Evolutionary conservation across 495 filamentous ascomycete genomes (phyloP), one percentile per base, ranked within the genome.

Genomic region (Aspergillus bertholletiae): DNA sequence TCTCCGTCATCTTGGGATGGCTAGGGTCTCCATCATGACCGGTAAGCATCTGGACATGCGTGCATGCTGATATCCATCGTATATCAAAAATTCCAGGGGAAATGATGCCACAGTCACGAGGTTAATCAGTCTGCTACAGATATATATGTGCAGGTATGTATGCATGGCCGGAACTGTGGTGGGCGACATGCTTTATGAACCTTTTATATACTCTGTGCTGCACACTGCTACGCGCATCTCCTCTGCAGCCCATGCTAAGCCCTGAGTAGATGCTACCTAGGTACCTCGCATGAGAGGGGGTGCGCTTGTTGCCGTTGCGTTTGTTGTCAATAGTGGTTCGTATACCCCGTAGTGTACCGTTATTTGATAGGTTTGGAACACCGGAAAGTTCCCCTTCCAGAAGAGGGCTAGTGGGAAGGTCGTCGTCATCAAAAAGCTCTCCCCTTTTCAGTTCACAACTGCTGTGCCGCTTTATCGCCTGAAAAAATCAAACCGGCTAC

Each of bases 361-460:
- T 32, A 12, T 32, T 28, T 5, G 9, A 9, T 32, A 13, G 26
- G 9, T 7, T 30, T 17, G 45, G 24, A 47, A 17, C 20, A n/a
- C 43, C 41, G 43, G 40, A 47, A 37, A 44, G 43, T 47, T n/a
- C n/a, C n/a, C 47, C 27, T 55, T 45, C 54, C 54, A 26, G 23
- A 63, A 46, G 6, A 28, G 32, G 52, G 40, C 37, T 60, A 64
- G 61, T 44, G 39, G 27, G 44, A 32, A 32, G 34, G 57, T 50
- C 49, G 57, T 64, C 55, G 57, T 64, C 48, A 58, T 58, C 57
- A 18, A 45, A 51, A 51, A n/a, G n/a, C n/a, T n/a, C 44, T 49
- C 46, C 40, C 49, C 46, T 51, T 46, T 21, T 24, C 17, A 23
- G 34, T 49, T 49, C 34, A 13, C 24, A 32, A 20, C 23, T 32